These are phyloP conservation scores for Euphrasia arctica DNA, from an alignment of 305 asterid genomes.

Conservation along the genomic window DNA sequence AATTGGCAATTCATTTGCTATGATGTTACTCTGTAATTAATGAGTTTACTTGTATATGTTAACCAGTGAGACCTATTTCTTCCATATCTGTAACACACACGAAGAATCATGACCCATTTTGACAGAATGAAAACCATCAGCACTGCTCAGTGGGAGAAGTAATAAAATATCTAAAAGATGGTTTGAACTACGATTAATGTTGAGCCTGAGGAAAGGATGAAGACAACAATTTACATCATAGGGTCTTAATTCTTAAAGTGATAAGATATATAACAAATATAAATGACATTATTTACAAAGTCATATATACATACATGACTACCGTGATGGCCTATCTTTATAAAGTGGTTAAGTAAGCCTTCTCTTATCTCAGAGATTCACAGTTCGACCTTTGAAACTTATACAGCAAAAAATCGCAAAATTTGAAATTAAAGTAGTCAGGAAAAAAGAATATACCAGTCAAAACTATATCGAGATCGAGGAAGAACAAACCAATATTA, in stretches of 20 bases:
- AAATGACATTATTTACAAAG: not conserved
- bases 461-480: no score
- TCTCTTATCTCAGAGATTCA: no score
- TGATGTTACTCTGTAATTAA: not conserved
- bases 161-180: not conserved
- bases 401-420: no score
- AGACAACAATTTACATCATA: not conserved
- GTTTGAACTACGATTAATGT: not conserved
- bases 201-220: not conserved
- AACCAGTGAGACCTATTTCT: not conserved
- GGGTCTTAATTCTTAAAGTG: not conserved
- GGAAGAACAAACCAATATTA: no score
- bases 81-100: not conserved
- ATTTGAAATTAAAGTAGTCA: no score
- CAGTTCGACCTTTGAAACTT: no score
- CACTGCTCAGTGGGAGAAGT: not conserved
- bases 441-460: no score
- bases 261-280: not conserved
- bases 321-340: no score
- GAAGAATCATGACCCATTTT: slow-evolving; percentile 5
- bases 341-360: no score
- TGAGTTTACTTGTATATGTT: not conserved
- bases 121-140: not conserved
- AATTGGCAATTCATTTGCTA: not conserved
- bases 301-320: not conserved